These are phyloP conservation scores for Exophiala oligosperma DNA, from an alignment of 2,329 filamentous ascomycete genomes.

Conservation along the genomic window DNA sequence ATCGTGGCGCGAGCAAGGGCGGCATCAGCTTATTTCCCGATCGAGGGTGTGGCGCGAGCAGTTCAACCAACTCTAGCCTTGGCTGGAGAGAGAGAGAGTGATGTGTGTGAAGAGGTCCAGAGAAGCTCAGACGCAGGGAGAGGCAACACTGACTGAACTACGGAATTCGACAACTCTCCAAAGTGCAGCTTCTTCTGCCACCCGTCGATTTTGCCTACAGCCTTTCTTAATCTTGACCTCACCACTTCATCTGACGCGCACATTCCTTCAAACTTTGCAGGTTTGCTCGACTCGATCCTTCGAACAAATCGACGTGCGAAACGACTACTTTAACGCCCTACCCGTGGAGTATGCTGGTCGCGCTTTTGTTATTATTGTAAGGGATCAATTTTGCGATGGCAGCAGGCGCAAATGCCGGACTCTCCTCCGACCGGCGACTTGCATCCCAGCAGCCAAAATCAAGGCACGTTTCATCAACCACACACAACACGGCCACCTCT, in stretches of 20 bases:
- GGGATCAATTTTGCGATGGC: constrained; percentile 30
- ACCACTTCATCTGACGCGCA: constrained; percentile 43
- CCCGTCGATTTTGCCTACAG: constrained; percentile 17
- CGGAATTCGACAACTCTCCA: not conserved
- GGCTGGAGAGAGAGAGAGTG: no score
- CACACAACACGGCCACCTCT: not conserved
- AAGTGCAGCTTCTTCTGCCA: constrained; percentile 16
- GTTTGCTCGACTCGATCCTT: constrained; percentile 33
- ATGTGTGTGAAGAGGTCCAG: not conserved
- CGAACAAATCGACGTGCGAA: constrained; percentile 44
- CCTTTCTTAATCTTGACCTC: constrained; percentile 26
- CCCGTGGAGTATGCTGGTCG: constrained; percentile 35
- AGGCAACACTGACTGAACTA: not conserved
- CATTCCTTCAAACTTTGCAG: constrained; percentile 46
- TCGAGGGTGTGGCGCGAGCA: no score
- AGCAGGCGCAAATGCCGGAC: constrained; percentile 28
- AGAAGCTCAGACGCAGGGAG: no score
- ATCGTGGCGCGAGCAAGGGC: no score
- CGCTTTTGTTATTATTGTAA: constrained; percentile 18
- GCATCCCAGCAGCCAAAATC: constrained; percentile 19
- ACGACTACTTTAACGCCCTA: constrained; percentile 36
- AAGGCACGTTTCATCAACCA: constrained; percentile 21
- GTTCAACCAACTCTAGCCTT: not conserved
- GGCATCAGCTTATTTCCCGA: no score
- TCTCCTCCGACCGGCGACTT: constrained; percentile 22